Percentiles rank a stretch among this genome's conserved stretches.
Conservation (phyloP, 176 grass and related monocot species). For the Carex parvula region DNA sequence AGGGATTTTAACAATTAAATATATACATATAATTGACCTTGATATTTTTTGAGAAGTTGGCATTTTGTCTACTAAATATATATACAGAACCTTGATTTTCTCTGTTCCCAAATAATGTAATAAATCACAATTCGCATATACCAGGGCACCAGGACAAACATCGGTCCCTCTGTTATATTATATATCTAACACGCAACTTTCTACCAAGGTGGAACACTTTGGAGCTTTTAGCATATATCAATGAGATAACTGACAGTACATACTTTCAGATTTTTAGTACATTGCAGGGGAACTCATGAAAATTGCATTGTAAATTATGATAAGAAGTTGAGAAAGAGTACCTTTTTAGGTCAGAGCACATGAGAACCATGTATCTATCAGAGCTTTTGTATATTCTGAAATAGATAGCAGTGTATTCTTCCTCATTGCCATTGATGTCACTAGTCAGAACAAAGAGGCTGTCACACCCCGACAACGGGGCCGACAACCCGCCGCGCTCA, state of each 20-base stretch:
- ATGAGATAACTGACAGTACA: not conserved
- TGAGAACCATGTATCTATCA: conserved; percentile 36
- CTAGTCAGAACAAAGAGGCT: conserved; percentile 60
- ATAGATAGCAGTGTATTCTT: conserved; percentile 57
- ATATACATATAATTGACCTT: too few relatives aligned
- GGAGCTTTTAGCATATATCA: not conserved
- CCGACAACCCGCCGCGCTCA: too few relatives aligned
- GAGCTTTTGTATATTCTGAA: conserved; percentile 56
- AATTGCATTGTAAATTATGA: not conserved
- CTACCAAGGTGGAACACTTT: not conserved
- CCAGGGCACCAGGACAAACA: too few relatives aligned
- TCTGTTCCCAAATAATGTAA: too few relatives aligned
- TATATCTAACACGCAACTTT: not conserved
- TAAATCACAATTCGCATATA: too few relatives aligned
- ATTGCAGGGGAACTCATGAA: not conserved
- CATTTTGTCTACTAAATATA: too few relatives aligned
- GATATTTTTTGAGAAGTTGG: too few relatives aligned
- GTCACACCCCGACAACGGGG: too few relatives aligned
- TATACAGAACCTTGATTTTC: too few relatives aligned
- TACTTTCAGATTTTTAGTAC: not conserved
- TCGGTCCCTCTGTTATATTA: too few relatives aligned
- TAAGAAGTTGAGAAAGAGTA: not conserved
- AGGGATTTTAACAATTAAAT: too few relatives aligned
- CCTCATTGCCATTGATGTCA: conserved; percentile 31
- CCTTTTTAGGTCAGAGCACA: conserved; percentile 61